Evolutionary conservation across 495 filamentous ascomycete genomes (phyloP).

Genomic region (Daldinia decipiens): DNA sequence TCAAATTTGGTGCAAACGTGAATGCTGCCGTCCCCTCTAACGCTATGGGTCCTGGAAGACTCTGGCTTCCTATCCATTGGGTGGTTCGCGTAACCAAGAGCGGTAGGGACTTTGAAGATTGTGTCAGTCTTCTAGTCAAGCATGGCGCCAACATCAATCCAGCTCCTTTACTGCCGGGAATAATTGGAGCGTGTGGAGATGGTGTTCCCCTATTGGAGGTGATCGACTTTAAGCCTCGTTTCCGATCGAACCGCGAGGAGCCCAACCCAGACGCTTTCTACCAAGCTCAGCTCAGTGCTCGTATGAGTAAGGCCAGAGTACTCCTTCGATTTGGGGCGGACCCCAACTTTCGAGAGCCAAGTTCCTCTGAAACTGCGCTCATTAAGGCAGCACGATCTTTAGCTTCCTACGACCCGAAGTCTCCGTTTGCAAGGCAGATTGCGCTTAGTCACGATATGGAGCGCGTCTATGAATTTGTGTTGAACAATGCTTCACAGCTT

Average conservation of each 20-base stretch:
- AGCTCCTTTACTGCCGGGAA: neutral
- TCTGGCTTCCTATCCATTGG: constrained; percentile 24
- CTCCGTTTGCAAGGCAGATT: neutral
- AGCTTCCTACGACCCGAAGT: neutral
- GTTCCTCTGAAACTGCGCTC: neutral
- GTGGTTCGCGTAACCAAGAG: neutral
- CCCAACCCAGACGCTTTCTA: neutral
- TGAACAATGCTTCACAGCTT: neutral
- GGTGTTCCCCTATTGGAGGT: neutral
- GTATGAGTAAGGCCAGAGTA: neutral
- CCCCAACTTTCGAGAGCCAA: neutral
- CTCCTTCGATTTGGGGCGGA: constrained; percentile 18
- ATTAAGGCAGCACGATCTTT: neutral
- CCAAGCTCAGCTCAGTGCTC: neutral
- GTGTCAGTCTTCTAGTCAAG: neutral
- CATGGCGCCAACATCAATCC: constrained; percentile 20
- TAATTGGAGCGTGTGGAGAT: neutral
- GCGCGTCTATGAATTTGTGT: neutral
- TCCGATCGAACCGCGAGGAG: neutral
- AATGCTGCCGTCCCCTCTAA: neutral
- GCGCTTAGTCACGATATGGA: neutral
- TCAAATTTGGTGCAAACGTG: neutral
- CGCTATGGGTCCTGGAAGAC: neutral
- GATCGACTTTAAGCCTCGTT: neutral
- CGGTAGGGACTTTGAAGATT: neutral